Percentiles rank a stretch among this genome's conserved stretches.
These are phyloP conservation scores for Cucumis hystrix DNA, from an alignment of 306 rosid species.

Conservation along the genomic window DNA sequence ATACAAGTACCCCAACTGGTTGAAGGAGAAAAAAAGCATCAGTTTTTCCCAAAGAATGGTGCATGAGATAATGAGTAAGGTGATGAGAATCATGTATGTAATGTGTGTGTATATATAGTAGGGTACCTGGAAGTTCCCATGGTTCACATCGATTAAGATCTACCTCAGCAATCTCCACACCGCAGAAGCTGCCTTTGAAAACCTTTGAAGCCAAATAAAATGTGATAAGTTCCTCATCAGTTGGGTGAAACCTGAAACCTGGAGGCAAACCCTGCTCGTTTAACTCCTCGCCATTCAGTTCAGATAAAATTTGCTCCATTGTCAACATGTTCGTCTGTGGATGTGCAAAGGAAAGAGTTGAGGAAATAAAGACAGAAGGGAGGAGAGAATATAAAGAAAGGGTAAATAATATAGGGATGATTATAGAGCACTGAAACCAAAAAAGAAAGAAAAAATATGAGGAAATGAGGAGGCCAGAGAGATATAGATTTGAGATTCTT, in stretches of 20 bases:
- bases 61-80: neutral
- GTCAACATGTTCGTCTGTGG: constrained; percentile 13
- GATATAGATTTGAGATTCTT: neutral
- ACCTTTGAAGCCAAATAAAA: constrained; percentile 57
- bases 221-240: constrained; percentile 71
- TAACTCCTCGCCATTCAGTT: constrained; percentile 32
- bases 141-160: constrained; percentile 74
- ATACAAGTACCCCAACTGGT: neutral
- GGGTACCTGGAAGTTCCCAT: constrained; percentile 72
- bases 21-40: neutral
- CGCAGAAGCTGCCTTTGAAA: constrained; percentile 19
- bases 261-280: constrained; percentile 66
- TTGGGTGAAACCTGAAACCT: constrained; percentile 76
- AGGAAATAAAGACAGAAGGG: neutral
- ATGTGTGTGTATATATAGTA: neutral
- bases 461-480: neutral
- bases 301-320: constrained; percentile 43
- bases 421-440: constrained; percentile 23
- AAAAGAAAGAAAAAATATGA: neutral
- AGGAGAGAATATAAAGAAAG: neutral
- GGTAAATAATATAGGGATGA: constrained; percentile 1
- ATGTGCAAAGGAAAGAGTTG: neutral
- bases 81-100: neutral
- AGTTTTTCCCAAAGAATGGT: too few species aligned
- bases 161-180: constrained; percentile 46